These are phyloP conservation scores for Canariomyces notabilis DNA, from an alignment of 2,329 filamentous ascomycete species.

Conservation along the genomic window DNA sequence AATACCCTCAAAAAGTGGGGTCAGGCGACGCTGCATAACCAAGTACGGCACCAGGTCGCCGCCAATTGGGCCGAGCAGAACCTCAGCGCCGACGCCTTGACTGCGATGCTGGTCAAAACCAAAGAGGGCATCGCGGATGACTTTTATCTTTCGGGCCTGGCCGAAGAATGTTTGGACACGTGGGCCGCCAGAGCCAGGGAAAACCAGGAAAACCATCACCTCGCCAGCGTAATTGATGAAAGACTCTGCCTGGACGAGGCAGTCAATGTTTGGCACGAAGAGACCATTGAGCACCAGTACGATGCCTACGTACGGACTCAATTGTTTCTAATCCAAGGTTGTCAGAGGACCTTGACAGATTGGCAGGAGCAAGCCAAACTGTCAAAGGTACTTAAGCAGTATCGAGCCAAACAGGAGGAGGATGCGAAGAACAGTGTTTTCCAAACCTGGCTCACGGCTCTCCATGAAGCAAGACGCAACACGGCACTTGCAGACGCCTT, in stretches of 20 bases:
- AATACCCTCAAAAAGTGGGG: constrained; percentile 29
- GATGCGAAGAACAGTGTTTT: constrained; percentile 7
- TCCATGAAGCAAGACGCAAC: constrained; percentile 7
- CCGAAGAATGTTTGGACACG: constrained; percentile 12
- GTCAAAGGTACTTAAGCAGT: constrained; percentile 16
- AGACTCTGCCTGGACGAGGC: constrained; percentile 21
- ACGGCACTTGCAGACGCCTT: constrained; percentile 17
- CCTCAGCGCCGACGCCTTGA: constrained; percentile 26
- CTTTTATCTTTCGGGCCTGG: constrained; percentile 16
- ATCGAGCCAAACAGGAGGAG: constrained; percentile 8
- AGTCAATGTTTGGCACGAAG: constrained; percentile 24
- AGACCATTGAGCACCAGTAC: constrained; percentile 18
- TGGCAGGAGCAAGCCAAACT: constrained; percentile 26
- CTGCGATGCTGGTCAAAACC: constrained; percentile 30
- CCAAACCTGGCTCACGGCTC: constrained; percentile 6
- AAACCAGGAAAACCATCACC: constrained; percentile 10
- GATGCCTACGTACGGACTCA: constrained; percentile 15
- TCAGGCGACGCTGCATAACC: constrained; percentile 21
- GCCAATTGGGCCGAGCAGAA: constrained; percentile 28
- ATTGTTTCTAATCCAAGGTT: constrained; percentile 15
- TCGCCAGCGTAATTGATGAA: constrained; percentile 17
- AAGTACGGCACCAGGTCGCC: constrained; percentile 25
- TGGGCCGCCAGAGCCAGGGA: constrained; percentile 23
- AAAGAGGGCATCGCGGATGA: constrained; percentile 25
- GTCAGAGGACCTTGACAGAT: constrained; percentile 12